Evolutionary conservation across 2,329 filamentous ascomycete species (phyloP).

Genomic region (Scopulariopsis brevicaulis): DNA sequence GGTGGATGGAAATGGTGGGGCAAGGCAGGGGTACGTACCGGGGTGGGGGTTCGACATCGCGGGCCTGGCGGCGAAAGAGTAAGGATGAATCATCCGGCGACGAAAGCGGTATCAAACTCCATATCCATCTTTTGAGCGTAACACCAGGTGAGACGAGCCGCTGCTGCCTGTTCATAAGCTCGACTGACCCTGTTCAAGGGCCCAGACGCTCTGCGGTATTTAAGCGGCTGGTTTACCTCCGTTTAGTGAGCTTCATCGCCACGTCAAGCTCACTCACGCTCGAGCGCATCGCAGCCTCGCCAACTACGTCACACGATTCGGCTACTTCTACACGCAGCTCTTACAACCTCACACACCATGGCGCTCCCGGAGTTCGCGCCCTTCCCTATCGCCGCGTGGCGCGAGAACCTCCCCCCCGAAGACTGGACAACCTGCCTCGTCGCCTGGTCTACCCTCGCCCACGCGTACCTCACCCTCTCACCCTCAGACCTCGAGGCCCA

Average conservation of each 20-base stretch:
- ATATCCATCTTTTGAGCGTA: constrained; percentile 4
- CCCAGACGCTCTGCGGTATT: neutral
- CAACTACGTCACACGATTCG: neutral
- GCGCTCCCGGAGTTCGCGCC: constrained; percentile 62
- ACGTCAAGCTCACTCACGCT: neutral
- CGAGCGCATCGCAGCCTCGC: neutral
- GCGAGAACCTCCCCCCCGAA: constrained; percentile 48
- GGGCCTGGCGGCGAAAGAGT: neutral
- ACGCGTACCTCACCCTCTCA: constrained; percentile 50
- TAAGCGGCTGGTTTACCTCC: constrained; percentile 2
- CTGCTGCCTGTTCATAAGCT: neutral
- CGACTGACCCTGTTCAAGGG: neutral
- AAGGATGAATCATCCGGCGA: constrained; percentile 29
- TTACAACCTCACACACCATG: constrained; percentile 16
- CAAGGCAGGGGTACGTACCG: constrained; percentile 8
- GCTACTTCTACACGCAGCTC: neutral
- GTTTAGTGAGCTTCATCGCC: constrained; percentile 1
- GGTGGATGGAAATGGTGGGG: neutral
- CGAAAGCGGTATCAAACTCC: constrained; percentile 5
- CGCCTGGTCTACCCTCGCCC: constrained; percentile 61
- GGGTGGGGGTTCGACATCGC: neutral
- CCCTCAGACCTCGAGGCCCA: constrained; percentile 40
- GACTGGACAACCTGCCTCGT: constrained; percentile 73
- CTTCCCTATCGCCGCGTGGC: constrained; percentile 60
- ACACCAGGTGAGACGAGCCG: neutral